Base-by-base conservation (phyloP, 2,329 filamentous ascomycete species). In the Aspergillus bombycis region DNA sequence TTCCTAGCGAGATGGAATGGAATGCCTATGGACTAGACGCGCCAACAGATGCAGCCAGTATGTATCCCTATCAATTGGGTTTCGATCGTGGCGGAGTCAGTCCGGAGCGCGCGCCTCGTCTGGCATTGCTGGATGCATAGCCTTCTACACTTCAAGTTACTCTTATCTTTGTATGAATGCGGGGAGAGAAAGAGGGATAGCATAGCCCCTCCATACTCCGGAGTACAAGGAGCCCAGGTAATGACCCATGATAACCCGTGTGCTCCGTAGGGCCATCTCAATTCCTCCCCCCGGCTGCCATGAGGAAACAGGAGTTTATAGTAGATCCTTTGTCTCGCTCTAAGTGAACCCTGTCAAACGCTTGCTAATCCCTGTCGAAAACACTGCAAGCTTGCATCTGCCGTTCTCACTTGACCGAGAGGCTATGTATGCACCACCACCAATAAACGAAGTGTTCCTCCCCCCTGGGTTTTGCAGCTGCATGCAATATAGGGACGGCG, bases 331-430 rank as follows among this genome's bases (percentile, higher is more conserved):
- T 53, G 38, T 58, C 32, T 57, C 32, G 8, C 4, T 41, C 23
- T 38, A 50, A 50, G 30, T 23, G n/a, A 55, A 57, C 38, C 60
- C 56, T 53, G 45, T 61, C 50, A 36, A 45, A 41, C 56, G 56
- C 21, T 32, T 59, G n/a, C 32, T 48, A 46, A 53, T 56, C 59
- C 60, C 60, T 59, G 60, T 59, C 30, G 19, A 11, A 43, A 43
- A 46, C 32, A 52, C 58, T 56, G 57, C 64, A 55, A 52, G 21
- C 46, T 46, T 50, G 50, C 34, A 41, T 50, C 34, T 34, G 28
- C 54, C 60, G 45, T 61, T 59, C 60, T 62, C 61, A 62, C 62
- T 65, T 65, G 63, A 67, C 63, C 62, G 62, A 45, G 60, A 62
- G 23, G 32, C 58, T 58, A 63, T 65, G 61, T 63, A 58, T 59